Evolutionary conservation across 805 yeast species (phyloP).

Genomic region (Pichia membranifaciens): DNA sequence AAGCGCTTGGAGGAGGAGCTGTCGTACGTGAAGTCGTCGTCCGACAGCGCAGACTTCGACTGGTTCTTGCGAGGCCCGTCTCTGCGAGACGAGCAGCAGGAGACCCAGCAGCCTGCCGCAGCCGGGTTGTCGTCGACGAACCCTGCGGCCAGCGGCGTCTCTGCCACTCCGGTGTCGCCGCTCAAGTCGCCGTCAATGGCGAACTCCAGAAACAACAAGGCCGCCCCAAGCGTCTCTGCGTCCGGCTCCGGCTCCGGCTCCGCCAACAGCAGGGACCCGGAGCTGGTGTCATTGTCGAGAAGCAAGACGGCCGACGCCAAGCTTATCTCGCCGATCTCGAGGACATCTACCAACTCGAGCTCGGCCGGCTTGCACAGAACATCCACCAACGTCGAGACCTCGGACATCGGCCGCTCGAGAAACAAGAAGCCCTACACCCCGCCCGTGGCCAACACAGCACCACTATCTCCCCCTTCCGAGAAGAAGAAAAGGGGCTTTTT

Average conservation of each 20-base stretch:
- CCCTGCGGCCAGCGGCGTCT: neutral
- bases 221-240: constrained; percentile 20
- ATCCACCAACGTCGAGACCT: constrained; percentile 25
- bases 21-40: constrained; percentile 11
- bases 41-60: constrained; percentile 27
- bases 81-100: neutral
- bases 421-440: constrained; percentile 1
- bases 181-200: constrained; percentile 26
- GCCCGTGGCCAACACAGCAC: neutral
- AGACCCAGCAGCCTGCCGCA: constrained; percentile 11
- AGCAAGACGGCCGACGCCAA: constrained; percentile 25
- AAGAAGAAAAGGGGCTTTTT: constrained; percentile 22
- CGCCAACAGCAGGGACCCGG: constrained; percentile 7
- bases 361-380: constrained; percentile 21
- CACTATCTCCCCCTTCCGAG: constrained; percentile 10
- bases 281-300: constrained; percentile 17
- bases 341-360: constrained; percentile 8
- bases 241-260: too few species aligned
- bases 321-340: constrained; percentile 9
- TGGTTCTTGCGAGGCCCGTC: constrained; percentile 25
- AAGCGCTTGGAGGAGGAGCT: constrained; percentile 27
- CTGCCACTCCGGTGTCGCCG: constrained; percentile 12
- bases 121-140: constrained; percentile 4
- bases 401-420: constrained; percentile 12
- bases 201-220: constrained; percentile 21